A percentile compares a stretch with the other conserved stretches of the same genome.
These are phyloP conservation scores for Aquilaria agallochum DNA, from an alignment of 441 rosid genomes.

Conservation along the genomic window DNA sequence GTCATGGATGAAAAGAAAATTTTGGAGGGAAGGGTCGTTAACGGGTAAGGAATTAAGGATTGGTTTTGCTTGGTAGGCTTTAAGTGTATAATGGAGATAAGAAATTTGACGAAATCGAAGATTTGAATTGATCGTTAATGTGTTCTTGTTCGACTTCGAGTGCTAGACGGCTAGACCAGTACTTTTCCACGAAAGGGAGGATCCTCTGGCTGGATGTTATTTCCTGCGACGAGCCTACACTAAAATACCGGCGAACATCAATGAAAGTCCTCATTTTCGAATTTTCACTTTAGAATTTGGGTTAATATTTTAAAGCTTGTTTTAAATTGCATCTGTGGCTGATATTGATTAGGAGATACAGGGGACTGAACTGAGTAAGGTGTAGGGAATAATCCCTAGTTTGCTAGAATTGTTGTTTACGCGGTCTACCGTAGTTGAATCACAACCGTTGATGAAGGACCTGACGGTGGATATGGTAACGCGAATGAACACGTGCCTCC, in stretches of 20 bases:
- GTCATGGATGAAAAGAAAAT: not conserved
- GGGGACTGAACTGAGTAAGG: slow-evolving; percentile 5
- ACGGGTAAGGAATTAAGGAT: too few species aligned
- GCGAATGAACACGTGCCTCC: slow-evolving; percentile 37
- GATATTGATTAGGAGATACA: slow-evolving; percentile 17
- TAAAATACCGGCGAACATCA: too few species aligned
- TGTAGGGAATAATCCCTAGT: slow-evolving; percentile 6
- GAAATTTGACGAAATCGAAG: not conserved
- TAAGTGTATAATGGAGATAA: not conserved
- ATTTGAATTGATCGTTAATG: too few species aligned
- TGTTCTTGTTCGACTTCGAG: too few species aligned
- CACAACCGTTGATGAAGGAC: slow-evolving; percentile 15
- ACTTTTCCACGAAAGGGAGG: too few species aligned
- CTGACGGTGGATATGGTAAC: slow-evolving; percentile 3
- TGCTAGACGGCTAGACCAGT: too few species aligned
- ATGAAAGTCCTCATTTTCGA: too few species aligned
- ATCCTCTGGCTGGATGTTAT: too few species aligned
- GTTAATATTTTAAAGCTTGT: not conserved
- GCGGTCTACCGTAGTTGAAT: slow-evolving; percentile 3
- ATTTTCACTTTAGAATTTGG: too few species aligned
- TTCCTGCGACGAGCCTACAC: too few species aligned
- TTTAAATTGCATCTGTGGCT: not conserved
- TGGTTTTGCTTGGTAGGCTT: not conserved
- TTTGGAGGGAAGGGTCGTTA: not conserved
- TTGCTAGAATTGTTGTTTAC: not conserved